Evolutionary conservation across 1,284 basidiomycete species (phyloP).

Genomic region (Heterobasidion irregulare): DNA sequence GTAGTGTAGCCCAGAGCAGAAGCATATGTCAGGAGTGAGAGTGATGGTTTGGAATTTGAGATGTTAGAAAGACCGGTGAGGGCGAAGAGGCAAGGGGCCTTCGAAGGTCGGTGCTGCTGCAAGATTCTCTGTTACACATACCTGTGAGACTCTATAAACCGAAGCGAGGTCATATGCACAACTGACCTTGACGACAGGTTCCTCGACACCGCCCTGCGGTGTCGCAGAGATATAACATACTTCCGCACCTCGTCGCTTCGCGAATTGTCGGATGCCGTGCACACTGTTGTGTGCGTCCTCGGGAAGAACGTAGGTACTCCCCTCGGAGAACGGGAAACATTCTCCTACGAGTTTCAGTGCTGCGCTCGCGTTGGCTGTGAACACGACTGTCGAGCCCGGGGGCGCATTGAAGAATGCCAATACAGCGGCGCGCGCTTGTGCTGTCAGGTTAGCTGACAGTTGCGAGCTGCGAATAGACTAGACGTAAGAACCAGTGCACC

Average conservation of each 20-base stretch:
- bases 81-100: conserved; percentile 50
- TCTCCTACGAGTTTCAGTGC: conserved; percentile 78
- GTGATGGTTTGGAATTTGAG: conserved; percentile 47
- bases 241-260: conserved; percentile 40
- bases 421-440: conserved; percentile 61
- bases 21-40: conserved; percentile 42
- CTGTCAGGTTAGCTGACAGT: conserved; percentile 54
- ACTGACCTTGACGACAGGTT: conserved; percentile 49
- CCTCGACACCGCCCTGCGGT: conserved; percentile 52
- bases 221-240: conserved; percentile 61
- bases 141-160: conserved; percentile 30
- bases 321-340: conserved; percentile 58
- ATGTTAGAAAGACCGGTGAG: conserved; percentile 78
- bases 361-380: conserved; percentile 73
- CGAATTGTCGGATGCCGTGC: conserved; percentile 73
- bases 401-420: conserved; percentile 69
- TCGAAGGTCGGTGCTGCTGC: conserved; percentile 30
- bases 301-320: conserved; percentile 53
- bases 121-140: conserved; percentile 20
- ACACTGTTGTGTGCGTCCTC: conserved; percentile 79
- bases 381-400: conserved; percentile 70
- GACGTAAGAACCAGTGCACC: neutral
- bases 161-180: neutral
- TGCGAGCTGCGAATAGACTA: conserved; percentile 41
- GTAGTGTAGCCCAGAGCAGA: conserved; percentile 62